Conservation (phyloP, 176 grass and related monocot species). For the Rhynchospora pubera region DNA sequence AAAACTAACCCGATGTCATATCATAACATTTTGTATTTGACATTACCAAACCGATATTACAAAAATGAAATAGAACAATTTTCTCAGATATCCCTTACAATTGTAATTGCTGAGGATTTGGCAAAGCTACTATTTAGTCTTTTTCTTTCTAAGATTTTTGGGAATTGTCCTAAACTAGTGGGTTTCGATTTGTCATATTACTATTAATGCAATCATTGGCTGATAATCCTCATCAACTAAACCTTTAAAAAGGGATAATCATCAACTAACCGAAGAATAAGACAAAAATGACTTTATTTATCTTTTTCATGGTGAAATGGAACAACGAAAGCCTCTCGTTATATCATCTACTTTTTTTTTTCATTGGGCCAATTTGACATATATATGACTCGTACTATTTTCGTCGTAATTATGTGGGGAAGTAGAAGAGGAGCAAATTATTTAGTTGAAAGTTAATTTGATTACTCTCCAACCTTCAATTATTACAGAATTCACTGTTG, state of each 20-base stretch:
- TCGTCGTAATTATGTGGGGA: no score
- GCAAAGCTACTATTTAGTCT: no score
- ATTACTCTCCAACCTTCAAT: neutral
- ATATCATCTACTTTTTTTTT: neutral
- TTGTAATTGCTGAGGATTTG: neutral
- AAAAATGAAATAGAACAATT: neutral
- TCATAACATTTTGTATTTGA: neutral
- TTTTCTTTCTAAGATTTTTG: no score
- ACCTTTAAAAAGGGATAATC: no score
- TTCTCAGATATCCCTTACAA: neutral
- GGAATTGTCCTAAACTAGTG: no score
- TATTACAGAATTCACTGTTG: neutral
- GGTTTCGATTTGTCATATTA: no score
- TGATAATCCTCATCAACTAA: no score
- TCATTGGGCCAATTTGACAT: neutral
- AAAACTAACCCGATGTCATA: neutral
- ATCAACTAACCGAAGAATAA: no score
- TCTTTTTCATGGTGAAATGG: no score
- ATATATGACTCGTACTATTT: neutral
- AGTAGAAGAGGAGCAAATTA: neutral
- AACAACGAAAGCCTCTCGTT: no score
- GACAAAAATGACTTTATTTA: no score
- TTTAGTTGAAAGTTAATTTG: neutral
- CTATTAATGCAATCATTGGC: no score
- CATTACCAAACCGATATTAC: neutral